Evolutionary conservation across 495 filamentous ascomycete genomes (phyloP), one percentile per base, ranked within the genome.

Genomic region (Tetracladium setigerum): DNA sequence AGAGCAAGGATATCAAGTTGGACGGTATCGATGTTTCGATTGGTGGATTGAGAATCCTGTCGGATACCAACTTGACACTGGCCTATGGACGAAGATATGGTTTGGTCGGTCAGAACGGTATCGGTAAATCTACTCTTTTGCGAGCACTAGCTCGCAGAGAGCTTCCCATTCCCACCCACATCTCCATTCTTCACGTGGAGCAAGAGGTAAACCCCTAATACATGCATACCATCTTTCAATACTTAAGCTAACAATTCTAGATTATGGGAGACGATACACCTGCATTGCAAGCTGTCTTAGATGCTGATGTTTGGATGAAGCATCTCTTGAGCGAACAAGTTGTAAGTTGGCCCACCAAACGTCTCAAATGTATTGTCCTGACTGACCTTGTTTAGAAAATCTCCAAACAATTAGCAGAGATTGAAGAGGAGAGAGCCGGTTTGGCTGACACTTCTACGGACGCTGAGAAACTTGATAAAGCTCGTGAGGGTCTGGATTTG

Each of bases 1-100:
- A 97, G 83, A 95, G 90, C 64, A 99, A 99, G 74, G 92, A 99
- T 64, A 94, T 99, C 72, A 99, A 97, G 71, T 71, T 99, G 51
- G 92, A 99, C 58, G 84, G 87, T 50, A 83, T 95, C 59, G 92
- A 99, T 70, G 84, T 97, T 39, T 80, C 89, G 35, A 95, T 99
- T 55, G 81, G 87, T 44, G 94, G 90, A 14, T 73, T 78, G 53
- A 80, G 92, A 43, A 99, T 99, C 53, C 62, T 99, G 55, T 86
- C 79, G 36, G 94, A 97, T 62, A 95, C 89, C 15, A 83, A 76
- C 15, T 66, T 99, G 39, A 96, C 89, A 2, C 74, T 99, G 52
- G 86, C 92, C 2, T 96, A 92, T 66, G 89, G 94, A 31, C 83
- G 89, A 56, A 83, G 92, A 46, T 99, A 97, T 67, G 94, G 92